A percentile compares a stretch with the other conserved stretches of the same genome.
These are phyloP conservation scores for Xerocomus cyaneibrunnescens DNA, from an alignment of 1,284 basidiomycete species.

Conservation along the genomic window DNA sequence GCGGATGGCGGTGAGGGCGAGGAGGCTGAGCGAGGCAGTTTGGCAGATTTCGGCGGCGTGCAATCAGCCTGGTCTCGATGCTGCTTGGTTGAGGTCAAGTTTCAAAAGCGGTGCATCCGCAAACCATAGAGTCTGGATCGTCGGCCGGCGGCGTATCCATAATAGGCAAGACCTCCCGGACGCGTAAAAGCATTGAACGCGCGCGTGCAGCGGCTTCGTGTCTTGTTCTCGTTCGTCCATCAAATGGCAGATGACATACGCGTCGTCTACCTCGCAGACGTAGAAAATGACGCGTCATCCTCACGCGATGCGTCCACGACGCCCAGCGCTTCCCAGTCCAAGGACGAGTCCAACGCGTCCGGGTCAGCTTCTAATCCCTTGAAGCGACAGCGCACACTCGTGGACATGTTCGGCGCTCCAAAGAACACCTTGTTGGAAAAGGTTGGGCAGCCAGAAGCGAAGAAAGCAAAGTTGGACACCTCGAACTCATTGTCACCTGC, in stretches of 20 bases:
- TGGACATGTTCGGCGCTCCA: conserved; percentile 56
- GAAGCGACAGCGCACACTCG: conserved; percentile 65
- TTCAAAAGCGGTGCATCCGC: conserved; percentile 8
- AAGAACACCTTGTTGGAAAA: conserved; percentile 39
- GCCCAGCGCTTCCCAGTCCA: conserved; percentile 22
- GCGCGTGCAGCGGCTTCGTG: conserved; percentile 5
- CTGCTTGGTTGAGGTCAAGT: not conserved
- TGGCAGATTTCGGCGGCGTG: conserved; percentile 35
- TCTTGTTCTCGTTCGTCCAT: conserved; percentile 11
- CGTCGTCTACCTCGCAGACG: conserved; percentile 59
- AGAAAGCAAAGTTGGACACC: conserved; percentile 42
- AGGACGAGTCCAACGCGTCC: conserved; percentile 17
- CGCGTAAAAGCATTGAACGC: conserved; percentile 7
- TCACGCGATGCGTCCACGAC: conserved; percentile 12
- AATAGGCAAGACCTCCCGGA: conserved; percentile 14
- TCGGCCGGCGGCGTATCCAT: conserved; percentile 12
- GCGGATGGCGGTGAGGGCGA: conserved; percentile 69
- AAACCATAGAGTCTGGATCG: no score
- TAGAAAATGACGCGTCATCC: conserved; percentile 35
- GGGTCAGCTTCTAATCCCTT: conserved; percentile 30
- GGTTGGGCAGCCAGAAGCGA: conserved; percentile 33
- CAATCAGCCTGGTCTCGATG: not conserved
- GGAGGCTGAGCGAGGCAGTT: conserved; percentile 73
- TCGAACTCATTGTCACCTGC: conserved; percentile 17
- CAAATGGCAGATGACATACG: conserved; percentile 38